Evolutionary conservation across 139 green algal genomes (phyloP), one percentile per base, ranked within the genome.

Genomic region (Mesotaenium endlicherianum): DNA sequence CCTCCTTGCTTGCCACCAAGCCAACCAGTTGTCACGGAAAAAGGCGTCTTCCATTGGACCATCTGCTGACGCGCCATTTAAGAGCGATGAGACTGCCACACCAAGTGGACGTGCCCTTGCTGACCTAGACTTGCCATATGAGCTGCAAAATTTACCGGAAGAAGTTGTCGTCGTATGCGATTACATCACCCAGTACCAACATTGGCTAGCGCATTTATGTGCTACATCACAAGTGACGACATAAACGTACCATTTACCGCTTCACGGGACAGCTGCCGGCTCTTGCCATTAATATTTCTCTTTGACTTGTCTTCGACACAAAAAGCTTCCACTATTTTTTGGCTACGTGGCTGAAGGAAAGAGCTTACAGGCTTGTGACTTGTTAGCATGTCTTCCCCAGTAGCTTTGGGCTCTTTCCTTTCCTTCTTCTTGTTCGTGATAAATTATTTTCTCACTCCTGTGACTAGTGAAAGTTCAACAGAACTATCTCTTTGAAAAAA

Each of bases 1-100:
- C 16, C 77, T 84, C 5, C 67, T 84, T 3, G 77, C 77, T 5
- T 84, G 77, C 14, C 77, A 84, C 36, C 57, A 84, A 69, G 77
- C 77, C 6, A 38, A 72, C 60, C 41, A 11, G 43, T 11, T 40
- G 60, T 26, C 26, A 34, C 53, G 20, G 26, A 64, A 64, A 26
- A 64, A 64, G 26, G 20, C 53, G 53, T 64, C 26, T 26, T 64
- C 20, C 20, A 26, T 64, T 26, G 20, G 20, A 20, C 53, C 26
- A 26, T 34, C 20, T 64, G 20, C 20, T 26, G 26, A 64, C 20
- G 26, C 26, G 53, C 20, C 60, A 36, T 5, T 72, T 36, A 14
- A 72, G 11, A 5, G 5, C 41, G 36, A 72, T 36, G 43, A 6
- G 60, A 38, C 6, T 11, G 8, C 36, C 41, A 72, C 5, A 38